A percentile compares a stretch with the other conserved stretches of the same genome.
Evolutionary conservation across 1,284 basidiomycete genomes (phyloP).

Genomic region (Coniophora puteana): DNA sequence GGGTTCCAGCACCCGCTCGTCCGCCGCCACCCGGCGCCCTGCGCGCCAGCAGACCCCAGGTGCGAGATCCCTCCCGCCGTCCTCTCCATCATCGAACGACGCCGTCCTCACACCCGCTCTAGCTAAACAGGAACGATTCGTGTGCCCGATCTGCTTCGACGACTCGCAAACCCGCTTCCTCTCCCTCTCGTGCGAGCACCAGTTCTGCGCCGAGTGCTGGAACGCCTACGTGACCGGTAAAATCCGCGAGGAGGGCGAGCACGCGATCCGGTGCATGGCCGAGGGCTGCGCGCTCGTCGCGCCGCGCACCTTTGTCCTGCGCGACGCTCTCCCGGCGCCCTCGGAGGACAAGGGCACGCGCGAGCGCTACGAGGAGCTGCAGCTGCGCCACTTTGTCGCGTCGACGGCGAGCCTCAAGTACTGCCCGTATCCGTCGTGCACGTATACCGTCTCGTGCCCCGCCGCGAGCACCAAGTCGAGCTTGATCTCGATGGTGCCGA

Average conservation of each 20-base stretch:
- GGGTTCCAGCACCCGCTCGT: conserved; percentile 19
- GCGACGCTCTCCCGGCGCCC: conserved; percentile 30
- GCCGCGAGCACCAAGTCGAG: conserved; percentile 69
- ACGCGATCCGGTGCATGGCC: conserved; percentile 90
- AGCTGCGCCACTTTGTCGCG: conserved; percentile 89
- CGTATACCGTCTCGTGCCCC: conserved; percentile 87
- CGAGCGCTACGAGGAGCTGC: conserved; percentile 79
- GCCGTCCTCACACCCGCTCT: conserved; percentile 17
- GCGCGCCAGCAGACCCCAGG: conserved; percentile 36
- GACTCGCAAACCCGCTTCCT: conserved; percentile 64
- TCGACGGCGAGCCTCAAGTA: conserved; percentile 85
- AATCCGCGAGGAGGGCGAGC: conserved; percentile 88
- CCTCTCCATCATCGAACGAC: neutral
- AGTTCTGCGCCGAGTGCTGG: conserved; percentile 89
- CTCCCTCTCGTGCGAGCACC: conserved; percentile 74
- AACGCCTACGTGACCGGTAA: conserved; percentile 81
- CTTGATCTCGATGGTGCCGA: conserved; percentile 82
- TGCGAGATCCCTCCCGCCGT: conserved; percentile 1
- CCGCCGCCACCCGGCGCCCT: conserved; percentile 32
- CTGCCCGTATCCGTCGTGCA: conserved; percentile 86
- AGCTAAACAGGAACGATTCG: conserved; percentile 49
- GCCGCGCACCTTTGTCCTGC: conserved; percentile 57
- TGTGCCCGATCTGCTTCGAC: conserved; percentile 91
- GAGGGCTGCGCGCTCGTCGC: conserved; percentile 82
- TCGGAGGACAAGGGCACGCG: conserved; percentile 43